Base-by-base conservation (phyloP, 768 basidiomycete species). In the Rhodosporidiobolus sp. region DNA sequence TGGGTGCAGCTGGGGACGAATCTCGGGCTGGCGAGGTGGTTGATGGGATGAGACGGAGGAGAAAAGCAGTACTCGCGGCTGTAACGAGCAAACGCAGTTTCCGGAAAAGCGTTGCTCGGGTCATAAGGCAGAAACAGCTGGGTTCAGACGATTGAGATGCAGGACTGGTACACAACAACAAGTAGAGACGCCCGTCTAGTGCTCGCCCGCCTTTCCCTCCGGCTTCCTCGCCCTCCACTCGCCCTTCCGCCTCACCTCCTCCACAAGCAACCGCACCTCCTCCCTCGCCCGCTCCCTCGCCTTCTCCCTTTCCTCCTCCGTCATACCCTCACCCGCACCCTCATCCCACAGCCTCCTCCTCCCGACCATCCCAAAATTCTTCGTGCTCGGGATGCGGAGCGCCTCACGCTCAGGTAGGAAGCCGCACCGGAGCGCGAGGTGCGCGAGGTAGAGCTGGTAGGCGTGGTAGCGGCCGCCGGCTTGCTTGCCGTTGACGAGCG, bases 351-450 rank as follows among this genome's bases (percentile, higher is more conserved):
- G 50, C 46, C 76, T 50, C 59, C 17, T 73, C 45, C 76, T 26
- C 3, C 94, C 94, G 43, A 95, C 81, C 62, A 96, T 85, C 0
- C 89, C 91, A 92, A 94, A 96, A 78, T 93, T 93, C 69, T 92
- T 86, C 52, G 95, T 96, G 80, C 90, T 92, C 2, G 94, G 94
- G 20, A 98, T 94, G 70, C 95, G 84, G 75, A 98, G 80, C 34
- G 84, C 86, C 81, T 98, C 95, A 65, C 87, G 87, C 80, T 96
- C 94, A 20, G 93, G 84, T 70, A 86, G 84, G 90, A 93, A 97
- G 6, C 94, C 95, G 79, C 88, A 90, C 77, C 87, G 82, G 67
- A 86, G 77, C 54, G 88, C 89, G 70, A 91, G 79, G 65, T 84
- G 84, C 0, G 91, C 91, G 46, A 98, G 82, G 90, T 91, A 98